phyloP scores from a whole-genome alignment of 2,329 filamentous ascomycete genomes.

The Bimuria novae-zelandiae region DNA sequence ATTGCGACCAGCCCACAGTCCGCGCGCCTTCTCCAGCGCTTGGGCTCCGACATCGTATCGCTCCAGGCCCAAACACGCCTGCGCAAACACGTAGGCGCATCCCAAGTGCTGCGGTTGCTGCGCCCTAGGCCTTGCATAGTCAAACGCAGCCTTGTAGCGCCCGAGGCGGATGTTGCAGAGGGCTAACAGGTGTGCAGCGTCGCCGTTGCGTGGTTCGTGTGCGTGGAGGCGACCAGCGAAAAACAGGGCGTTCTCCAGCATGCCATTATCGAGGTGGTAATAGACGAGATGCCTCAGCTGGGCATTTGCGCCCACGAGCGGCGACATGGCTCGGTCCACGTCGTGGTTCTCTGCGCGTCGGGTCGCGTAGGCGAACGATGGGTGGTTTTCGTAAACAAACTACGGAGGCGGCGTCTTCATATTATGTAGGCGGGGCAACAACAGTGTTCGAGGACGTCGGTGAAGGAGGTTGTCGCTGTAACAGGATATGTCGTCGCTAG shows the following conservation, averaged over 20 bases:
- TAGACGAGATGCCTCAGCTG: slow-evolving; percentile 70
- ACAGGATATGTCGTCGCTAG: slow-evolving; percentile 32
- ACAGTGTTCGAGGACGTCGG: slow-evolving; percentile 10
- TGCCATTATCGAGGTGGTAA: slow-evolving; percentile 85
- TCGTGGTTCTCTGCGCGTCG: slow-evolving; percentile 15
- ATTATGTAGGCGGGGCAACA: slow-evolving; percentile 33
- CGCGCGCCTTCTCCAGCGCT: slow-evolving; percentile 80
- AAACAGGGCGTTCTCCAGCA: slow-evolving; percentile 89
- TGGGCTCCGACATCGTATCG: slow-evolving; percentile 79
- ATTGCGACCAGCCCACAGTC: slow-evolving; percentile 75
- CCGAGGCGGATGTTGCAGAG: slow-evolving; percentile 84
- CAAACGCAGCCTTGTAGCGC: slow-evolving; percentile 83
- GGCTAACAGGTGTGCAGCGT: slow-evolving; percentile 81
- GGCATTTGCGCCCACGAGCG: slow-evolving; percentile 59
- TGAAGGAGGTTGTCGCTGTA: slow-evolving; percentile 20
- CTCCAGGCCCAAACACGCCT: slow-evolving; percentile 80
- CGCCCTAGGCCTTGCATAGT: slow-evolving; percentile 74
- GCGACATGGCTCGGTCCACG: slow-evolving; percentile 55
- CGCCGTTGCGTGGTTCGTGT: slow-evolving; percentile 78
- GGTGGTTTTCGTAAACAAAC: slow-evolving; percentile 12
- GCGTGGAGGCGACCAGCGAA: slow-evolving; percentile 85
- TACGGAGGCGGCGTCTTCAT: slow-evolving; percentile 29
- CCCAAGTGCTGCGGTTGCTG: slow-evolving; percentile 77
- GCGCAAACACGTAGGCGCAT: slow-evolving; percentile 89
- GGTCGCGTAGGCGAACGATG: slow-evolving; percentile 11